Conservation (phyloP, 805 yeast genomes). For the Hanseniaspora singularis region DNA sequence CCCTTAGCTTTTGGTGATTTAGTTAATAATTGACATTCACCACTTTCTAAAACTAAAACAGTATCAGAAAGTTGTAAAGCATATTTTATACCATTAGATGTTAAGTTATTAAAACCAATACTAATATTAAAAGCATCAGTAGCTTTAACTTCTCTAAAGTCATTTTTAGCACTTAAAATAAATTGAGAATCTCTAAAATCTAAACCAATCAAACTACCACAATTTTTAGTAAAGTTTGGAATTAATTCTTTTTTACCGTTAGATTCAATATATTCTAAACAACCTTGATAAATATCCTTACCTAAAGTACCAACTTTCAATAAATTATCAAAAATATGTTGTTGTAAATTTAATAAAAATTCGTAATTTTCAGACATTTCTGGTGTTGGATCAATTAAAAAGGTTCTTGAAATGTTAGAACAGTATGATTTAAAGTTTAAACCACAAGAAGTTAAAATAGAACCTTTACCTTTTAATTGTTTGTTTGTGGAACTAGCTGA, state of each 20-base stretch:
- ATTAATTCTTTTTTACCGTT: constrained; percentile 53
- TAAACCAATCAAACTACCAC: constrained; percentile 81
- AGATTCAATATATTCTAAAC: constrained; percentile 45
- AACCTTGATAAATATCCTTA: constrained; percentile 53
- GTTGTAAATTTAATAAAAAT: constrained; percentile 57
- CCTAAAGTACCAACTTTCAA: constrained; percentile 59
- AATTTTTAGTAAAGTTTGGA: constrained; percentile 55
- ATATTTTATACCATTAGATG: constrained; percentile 47
- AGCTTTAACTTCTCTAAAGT: constrained; percentile 45
- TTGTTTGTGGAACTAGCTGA: constrained; percentile 65
- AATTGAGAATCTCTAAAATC: constrained; percentile 76
- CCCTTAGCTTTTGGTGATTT: constrained; percentile 58
- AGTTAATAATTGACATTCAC: constrained; percentile 49
- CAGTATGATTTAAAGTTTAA: constrained; percentile 80
- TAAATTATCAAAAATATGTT: constrained; percentile 41
- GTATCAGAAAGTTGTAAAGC: constrained; percentile 73
- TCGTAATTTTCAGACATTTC: constrained; percentile 72
- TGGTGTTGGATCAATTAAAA: constrained; percentile 75
- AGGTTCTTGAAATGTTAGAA: constrained; percentile 77
- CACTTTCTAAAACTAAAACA: constrained; percentile 38
- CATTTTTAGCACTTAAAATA: constrained; percentile 60
- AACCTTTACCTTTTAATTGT: constrained; percentile 57
- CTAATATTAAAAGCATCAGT: constrained; percentile 68
- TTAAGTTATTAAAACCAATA: constrained; percentile 62
- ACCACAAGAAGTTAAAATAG: constrained; percentile 73